Evolutionary conservation across 2,329 filamentous ascomycete genomes (phyloP), one percentile per base, ranked within the genome.

Genomic region (Thermoascus crustaceus): DNA sequence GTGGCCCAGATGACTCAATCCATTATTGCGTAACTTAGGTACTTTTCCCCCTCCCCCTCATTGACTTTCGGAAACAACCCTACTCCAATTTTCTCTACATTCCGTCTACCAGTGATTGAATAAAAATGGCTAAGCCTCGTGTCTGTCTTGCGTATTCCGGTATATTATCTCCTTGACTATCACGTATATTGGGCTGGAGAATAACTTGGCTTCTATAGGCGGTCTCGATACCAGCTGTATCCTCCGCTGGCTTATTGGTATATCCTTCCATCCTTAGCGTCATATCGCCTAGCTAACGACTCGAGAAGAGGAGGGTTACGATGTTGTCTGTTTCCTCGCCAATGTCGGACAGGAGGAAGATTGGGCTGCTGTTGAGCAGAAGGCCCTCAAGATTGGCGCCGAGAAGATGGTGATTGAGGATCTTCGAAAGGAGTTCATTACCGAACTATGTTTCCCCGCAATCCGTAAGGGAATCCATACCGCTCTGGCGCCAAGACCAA

Each of bases 361-460:
- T 64, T 87, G 76, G 56, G 73, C 75, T 30, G 80, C 72, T 40
- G 84, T 82, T 39, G 75, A 82, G 64, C 72, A 74, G 55, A 87
- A 88, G 73, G 82, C 81, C 36, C 39, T 76, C 44, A 73, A 74
- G 61, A 75, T 85, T 44, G 81, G 81, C 52, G 81, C 81, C 14
- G 67, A 74, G 63, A 74, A 76, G 65, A 75, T 80, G 60, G 58
- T 73, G 44, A 70, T 78, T 46, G 64, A 70, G 43, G 66, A 91
- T 58, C 71, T 89, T 36, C 76, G 78, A 52, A 71, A 71, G 49
- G 80, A 85, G 63, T 88, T 91, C 53, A 76, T 91, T 47, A 81
- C 87, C 50, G 75, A 89, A 67, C 72, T 91, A 29, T 82, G 80
- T 69, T 88, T 80, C 74, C 80, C 75, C 34, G 84, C 85, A 42